Conservation (phyloP, 2,329 filamentous ascomycete genomes). For the Chaetomium globosum region DNA sequence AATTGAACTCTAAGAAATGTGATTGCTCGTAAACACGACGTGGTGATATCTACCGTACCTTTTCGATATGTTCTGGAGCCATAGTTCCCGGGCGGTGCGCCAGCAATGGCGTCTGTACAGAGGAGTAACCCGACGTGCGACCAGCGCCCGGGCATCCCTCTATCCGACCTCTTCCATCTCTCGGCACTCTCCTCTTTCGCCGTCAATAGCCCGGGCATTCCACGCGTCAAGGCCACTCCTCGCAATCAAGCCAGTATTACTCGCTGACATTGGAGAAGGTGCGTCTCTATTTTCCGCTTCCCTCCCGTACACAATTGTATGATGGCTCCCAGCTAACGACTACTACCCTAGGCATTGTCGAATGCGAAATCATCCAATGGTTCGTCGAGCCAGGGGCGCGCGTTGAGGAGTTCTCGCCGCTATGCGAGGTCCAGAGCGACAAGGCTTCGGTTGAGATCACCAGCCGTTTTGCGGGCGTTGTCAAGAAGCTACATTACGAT, state of each 20-base stretch:
- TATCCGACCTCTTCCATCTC: conserved; percentile 8
- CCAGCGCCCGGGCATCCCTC: conserved; percentile 28
- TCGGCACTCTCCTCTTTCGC: conserved; percentile 28
- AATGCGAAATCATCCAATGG: conserved; percentile 99
- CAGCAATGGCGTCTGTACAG: conserved; percentile 55
- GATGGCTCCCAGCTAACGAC: conserved; percentile 24
- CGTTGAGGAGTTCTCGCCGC: conserved; percentile 95
- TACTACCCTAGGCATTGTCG: conserved; percentile 76
- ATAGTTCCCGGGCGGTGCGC: conserved; percentile 54
- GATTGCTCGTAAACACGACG: conserved; percentile 15
- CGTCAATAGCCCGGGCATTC: conserved; percentile 46
- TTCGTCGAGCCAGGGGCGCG: conserved; percentile 94
- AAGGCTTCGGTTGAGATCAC: conserved; percentile 93
- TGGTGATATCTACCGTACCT: conserved; percentile 18
- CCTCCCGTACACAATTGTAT: not conserved
- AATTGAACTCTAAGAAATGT: conserved; percentile 29
- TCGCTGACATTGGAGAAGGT: conserved; percentile 89
- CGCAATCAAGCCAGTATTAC: conserved; percentile 74
- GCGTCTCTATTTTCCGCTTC: conserved; percentile 32
- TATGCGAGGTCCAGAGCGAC: conserved; percentile 98
- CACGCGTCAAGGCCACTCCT: conserved; percentile 54
- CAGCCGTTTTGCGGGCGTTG: conserved; percentile 89
- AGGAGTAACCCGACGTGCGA: conserved; percentile 41
- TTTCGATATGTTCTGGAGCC: conserved; percentile 57
- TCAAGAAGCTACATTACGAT: conserved; percentile 95